These are phyloP conservation scores for Didymella glomerata DNA, from an alignment of 2,329 filamentous ascomycete genomes.

Conservation along the genomic window DNA sequence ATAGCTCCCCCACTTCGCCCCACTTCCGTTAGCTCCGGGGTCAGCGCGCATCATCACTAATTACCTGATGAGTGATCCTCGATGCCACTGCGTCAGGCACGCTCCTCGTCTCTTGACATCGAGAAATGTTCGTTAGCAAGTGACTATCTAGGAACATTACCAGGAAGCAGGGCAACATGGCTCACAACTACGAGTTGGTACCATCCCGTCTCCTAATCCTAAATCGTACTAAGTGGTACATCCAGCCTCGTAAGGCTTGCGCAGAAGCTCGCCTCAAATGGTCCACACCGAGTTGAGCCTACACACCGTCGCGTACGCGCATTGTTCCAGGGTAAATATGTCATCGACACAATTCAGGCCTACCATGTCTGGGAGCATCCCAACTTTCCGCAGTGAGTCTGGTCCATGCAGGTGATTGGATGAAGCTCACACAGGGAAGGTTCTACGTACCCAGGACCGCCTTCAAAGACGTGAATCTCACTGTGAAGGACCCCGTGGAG, in stretches of 20 bases:
- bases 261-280: conserved; percentile 51
- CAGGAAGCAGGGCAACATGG: conserved; percentile 11
- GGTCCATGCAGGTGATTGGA: neutral
- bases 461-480: neutral
- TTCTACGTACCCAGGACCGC: conserved; percentile 41
- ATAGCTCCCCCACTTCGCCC: conserved; percentile 17
- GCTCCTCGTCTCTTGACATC: neutral
- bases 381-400: conserved; percentile 45
- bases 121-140: neutral
- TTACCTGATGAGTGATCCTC: neutral
- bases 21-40: conserved; percentile 9
- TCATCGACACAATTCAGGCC: conserved; percentile 46
- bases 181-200: conserved; percentile 22
- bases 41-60: conserved; percentile 18
- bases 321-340: conserved; percentile 44
- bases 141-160: neutral
- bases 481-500: neutral
- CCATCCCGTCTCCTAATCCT: neutral
- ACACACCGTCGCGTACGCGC: conserved; percentile 47
- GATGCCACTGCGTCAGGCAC: neutral
- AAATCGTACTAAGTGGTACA: conserved; percentile 5
- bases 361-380: conserved; percentile 51
- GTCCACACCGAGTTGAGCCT: conserved; percentile 44
- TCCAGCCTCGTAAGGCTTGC: conserved; percentile 53
- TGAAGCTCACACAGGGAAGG: conserved; percentile 22